phyloP scores from a whole-genome alignment of 2,329 filamentous ascomycete species.

The Decorospora gaudefroyi region DNA sequence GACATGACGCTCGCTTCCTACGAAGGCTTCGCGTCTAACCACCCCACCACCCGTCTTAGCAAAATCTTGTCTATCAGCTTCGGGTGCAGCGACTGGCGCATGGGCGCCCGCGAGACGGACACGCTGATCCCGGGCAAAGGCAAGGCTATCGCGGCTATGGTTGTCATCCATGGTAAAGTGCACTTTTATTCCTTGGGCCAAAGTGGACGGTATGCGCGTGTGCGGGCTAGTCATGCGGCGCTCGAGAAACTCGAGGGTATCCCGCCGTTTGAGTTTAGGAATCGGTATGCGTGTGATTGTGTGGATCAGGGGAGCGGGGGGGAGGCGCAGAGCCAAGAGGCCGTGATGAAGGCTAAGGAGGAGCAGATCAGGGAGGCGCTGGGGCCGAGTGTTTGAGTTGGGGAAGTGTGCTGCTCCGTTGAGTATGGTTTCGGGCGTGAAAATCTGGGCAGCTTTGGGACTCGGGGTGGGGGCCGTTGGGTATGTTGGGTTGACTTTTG shows the following conservation, averaged over 20 bases:
- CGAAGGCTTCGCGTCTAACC: constrained; percentile 82
- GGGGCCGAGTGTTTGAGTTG: constrained; percentile 22
- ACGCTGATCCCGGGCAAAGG: constrained; percentile 53
- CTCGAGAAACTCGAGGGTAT: constrained; percentile 57
- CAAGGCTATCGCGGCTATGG: constrained; percentile 65
- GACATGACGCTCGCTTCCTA: constrained; percentile 76
- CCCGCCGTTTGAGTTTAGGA: constrained; percentile 62
- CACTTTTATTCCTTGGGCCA: constrained; percentile 65
- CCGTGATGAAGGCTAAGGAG: constrained; percentile 11
- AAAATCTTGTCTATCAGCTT: constrained; percentile 67
- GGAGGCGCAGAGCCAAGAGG: not conserved
- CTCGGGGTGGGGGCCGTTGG: too few species aligned
- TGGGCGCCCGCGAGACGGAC: constrained; percentile 41
- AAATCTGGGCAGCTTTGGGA: too few species aligned
- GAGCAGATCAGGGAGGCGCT: constrained; percentile 25
- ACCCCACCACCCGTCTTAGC: constrained; percentile 74
- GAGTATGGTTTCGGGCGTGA: too few species aligned
- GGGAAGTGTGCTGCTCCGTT: too few species aligned
- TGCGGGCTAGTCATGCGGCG: constrained; percentile 65
- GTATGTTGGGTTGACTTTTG: too few species aligned
- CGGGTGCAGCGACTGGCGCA: constrained; percentile 65
- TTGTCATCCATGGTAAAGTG: constrained; percentile 75
- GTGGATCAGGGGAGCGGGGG: constrained; percentile 19
- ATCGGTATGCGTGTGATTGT: constrained; percentile 68
- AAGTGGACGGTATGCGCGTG: constrained; percentile 74